Percentiles rank a stretch among this genome's conserved stretches.
These are phyloP conservation scores for Fraxinus excelsior DNA, from an alignment of 257 asterid genomes.

Conservation along the genomic window DNA sequence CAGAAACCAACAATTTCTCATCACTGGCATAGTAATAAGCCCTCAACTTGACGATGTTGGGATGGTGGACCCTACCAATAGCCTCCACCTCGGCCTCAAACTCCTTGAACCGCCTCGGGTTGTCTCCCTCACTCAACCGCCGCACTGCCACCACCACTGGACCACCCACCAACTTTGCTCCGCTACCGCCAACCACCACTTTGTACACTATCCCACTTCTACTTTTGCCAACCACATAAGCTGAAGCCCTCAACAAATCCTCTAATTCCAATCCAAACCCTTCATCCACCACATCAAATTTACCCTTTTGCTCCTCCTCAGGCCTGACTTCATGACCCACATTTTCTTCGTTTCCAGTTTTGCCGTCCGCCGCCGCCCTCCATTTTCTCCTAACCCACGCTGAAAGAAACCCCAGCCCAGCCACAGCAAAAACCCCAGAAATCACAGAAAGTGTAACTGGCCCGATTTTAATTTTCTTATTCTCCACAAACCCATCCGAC, in stretches of 20 bases:
- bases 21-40: constrained; percentile 90
- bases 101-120: constrained; percentile 69
- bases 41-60: constrained; percentile 75
- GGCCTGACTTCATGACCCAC: constrained; percentile 32
- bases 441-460: constrained; percentile 54
- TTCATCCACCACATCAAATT: constrained; percentile 70
- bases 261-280: constrained; percentile 82
- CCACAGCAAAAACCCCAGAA: constrained; percentile 56
- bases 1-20: constrained; percentile 81
- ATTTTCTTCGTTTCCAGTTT: constrained; percentile 48
- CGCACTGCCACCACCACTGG: constrained; percentile 70
- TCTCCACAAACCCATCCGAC: constrained; percentile 39
- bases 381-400: constrained; percentile 63
- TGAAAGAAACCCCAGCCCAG: constrained; percentile 55
- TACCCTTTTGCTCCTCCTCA: constrained; percentile 81
- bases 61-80: constrained; percentile 73
- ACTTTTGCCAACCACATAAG: constrained; percentile 94
- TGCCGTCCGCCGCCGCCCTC: constrained; percentile 43
- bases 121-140: constrained; percentile 87
- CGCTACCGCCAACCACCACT: constrained; percentile 77
- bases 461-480: constrained; percentile 39
- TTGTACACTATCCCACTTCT: constrained; percentile 88
- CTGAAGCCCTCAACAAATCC: constrained; percentile 95
- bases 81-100: constrained; percentile 86
- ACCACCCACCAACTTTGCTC: constrained; percentile 45